Evolutionary conservation across 2,329 filamentous ascomycete genomes (phyloP), one percentile per base, ranked within the genome.

Genomic region (Falciphora oryzae): DNA sequence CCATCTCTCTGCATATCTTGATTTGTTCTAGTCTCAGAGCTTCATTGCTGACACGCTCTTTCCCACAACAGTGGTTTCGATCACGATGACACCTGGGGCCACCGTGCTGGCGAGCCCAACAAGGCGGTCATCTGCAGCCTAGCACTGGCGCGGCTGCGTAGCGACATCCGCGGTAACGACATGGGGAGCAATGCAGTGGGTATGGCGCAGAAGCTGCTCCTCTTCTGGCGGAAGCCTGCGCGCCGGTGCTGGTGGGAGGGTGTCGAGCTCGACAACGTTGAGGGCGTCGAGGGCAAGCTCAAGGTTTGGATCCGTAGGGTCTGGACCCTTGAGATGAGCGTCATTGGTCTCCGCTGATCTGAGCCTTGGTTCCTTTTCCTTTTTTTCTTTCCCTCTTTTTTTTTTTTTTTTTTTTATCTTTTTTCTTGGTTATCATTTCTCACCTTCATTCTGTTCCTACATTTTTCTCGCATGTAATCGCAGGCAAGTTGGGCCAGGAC

Each of bases 231-330:
- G 69, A 99, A 99, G 78, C 95, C 95, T 22, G 95, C 95, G 18
- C 83, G 95, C 67, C 86, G 95, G 75, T 99, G 95, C 81, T 99
- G 95, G 95, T 99, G 95, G 95, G 95, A 99, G 76, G 95, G 95
- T 29, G 90, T 99, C 53, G 93, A 98, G 75, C 82, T 99, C 59
- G 87, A 95, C 25, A 84, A 91, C 69, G 91, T 99, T 16, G 92
- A 96, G 62, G 95, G 95, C 18, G 90, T 98, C 10, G 87, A 96
- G 63, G 94, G 93, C 63, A 92, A 89, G 75, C 83, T 99, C 70
- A 99, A 99, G 79, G 93, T 99, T 65, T 99, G 95, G 95, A 98
- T 99, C 75, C 85, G 95, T 73, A 86, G 95, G 72, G 95, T 99
- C 66, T 99, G 95, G 95, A 99, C 95, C 66, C 83, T 99, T 66